phyloP scores from a whole-genome alignment of 2,329 filamentous ascomycete species.

The Rhinocladiella similis region DNA sequence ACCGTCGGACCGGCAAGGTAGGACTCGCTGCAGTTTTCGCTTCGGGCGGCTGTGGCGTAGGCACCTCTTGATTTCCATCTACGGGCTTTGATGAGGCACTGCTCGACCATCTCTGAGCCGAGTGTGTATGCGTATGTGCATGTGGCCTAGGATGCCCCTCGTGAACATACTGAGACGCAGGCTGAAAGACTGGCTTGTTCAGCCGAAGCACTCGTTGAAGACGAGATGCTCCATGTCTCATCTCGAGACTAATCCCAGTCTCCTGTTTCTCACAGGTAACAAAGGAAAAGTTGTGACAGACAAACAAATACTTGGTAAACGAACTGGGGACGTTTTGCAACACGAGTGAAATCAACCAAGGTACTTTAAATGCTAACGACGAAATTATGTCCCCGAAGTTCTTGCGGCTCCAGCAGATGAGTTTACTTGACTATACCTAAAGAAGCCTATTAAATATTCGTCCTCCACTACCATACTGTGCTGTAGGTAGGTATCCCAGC shows the following conservation, averaged over 20 bases:
- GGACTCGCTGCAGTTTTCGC: neutral
- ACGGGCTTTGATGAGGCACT: neutral
- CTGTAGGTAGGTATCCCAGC: too few species aligned
- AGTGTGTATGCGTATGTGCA: neutral
- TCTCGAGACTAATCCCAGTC: constrained; percentile 7
- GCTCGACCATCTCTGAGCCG: constrained; percentile 1
- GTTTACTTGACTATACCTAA: too few species aligned
- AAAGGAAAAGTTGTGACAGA: neutral
- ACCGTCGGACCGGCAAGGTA: constrained; percentile 56
- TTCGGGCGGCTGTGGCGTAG: constrained; percentile 3
- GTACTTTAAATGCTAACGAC: too few species aligned
- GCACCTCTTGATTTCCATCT: neutral
- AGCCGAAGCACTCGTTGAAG: neutral
- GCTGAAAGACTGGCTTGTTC: neutral
- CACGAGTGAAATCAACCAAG: too few species aligned
- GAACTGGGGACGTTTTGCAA: too few species aligned
- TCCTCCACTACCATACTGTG: too few species aligned
- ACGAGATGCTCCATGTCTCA: constrained; percentile 17
- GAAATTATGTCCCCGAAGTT: neutral
- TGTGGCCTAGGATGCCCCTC: neutral
- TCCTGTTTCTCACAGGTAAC: neutral
- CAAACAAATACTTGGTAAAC: neutral
- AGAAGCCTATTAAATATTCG: too few species aligned
- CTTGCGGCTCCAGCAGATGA: too few species aligned
- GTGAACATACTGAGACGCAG: too few species aligned